Evolutionary conservation across 225 moss, liverwort and hornwort species (phyloP), one percentile per base, ranked within the genome.

Genomic region (Ulota crispa): DNA sequence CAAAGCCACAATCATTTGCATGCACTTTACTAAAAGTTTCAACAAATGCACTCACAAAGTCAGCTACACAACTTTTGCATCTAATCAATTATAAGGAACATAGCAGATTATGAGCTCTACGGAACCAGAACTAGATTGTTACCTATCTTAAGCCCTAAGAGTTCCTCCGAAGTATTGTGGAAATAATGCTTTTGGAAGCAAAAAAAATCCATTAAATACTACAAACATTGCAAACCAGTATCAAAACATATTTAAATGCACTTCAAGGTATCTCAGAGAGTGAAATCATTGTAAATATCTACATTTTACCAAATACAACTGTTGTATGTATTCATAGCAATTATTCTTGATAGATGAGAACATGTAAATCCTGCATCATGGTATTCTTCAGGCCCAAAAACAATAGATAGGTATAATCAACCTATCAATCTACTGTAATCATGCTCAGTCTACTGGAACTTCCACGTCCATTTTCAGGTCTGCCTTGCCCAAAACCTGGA

Each of bases 391-490:
- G 26, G 41, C 26, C 14, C 15, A 39, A 24, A 56, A 54, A 60
- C 14, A 19, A 19, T 50, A 53, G 50, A 31, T 47, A 24, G 80
- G 26, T 39, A 10, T 52, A 37, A 47, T 75, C 69, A 37, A 56
- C 28, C 39, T 53, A 42, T 37, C 37, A 76, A 52, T 20, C 26
- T 60, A 12, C 16, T 63, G 15, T 15, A 20, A 64, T 43, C 21
- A 24, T 32, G 64, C 19, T 85, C 69, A 96, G 83, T 96, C 96
- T 21, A 96, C 86, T 26, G 94, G 96, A 50, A 94, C 94, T 80
- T 93, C 94, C 56, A 96, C 96, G 54, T 94, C 92, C 94, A 96
- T 96, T 85, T 92, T 94, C 83, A 94, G 83, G 68, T 88, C 85
- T 45, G 90, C 90, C 42, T 92, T 89, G 56, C 90, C 85, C 70